These are phyloP conservation scores for Elsinoe necatrix DNA, from an alignment of 2,329 filamentous ascomycete genomes.

Conservation along the genomic window DNA sequence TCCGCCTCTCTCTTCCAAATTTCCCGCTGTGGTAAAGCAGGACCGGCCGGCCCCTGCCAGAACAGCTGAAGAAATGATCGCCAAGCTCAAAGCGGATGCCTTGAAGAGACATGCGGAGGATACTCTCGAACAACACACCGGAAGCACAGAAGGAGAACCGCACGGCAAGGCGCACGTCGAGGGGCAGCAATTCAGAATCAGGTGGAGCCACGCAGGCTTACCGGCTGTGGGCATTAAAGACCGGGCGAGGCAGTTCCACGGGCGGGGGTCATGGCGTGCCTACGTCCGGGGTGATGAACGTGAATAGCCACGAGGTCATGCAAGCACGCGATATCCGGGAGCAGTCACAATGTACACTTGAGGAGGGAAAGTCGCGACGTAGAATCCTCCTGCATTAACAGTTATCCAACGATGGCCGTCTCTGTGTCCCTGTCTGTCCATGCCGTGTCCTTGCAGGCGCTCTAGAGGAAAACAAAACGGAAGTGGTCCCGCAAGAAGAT, in stretches of 20 bases:
- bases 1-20: too few species aligned
- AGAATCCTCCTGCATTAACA: neutral
- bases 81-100: neutral
- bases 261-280: too few species aligned
- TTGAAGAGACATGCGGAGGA: neutral
- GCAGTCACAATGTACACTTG: neutral
- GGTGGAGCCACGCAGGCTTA: neutral
- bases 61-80: neutral
- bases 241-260: neutral
- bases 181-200: neutral
- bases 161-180: too few species aligned
- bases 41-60: neutral
- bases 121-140: too few species aligned
- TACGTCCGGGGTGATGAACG: too few species aligned
- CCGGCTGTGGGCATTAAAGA: neutral
- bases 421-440: neutral
- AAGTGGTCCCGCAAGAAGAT: too few species aligned
- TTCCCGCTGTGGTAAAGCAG: too few species aligned
- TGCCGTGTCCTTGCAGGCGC: neutral
- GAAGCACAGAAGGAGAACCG: too few species aligned
- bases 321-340: neutral
- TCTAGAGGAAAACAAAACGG: neutral
- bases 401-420: conserved; percentile 8
- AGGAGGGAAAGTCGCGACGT: neutral
- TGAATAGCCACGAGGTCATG: too few species aligned